A percentile compares a stretch with the other conserved stretches of the same genome.
phyloP scores from a whole-genome alignment of 2,329 filamentous ascomycete species.

The Elsinoe necatrix region DNA sequence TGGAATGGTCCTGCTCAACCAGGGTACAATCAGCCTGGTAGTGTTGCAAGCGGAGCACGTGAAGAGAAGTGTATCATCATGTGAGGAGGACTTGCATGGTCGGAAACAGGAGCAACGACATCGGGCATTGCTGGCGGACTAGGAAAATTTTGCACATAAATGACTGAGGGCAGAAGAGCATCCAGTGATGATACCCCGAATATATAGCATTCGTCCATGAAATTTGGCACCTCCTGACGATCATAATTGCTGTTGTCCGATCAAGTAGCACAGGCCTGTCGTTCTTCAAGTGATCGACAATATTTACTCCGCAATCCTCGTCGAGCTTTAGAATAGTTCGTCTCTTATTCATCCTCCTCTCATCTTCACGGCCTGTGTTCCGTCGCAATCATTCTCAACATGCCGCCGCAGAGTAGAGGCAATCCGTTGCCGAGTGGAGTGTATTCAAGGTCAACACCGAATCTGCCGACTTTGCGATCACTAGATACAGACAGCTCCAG shows the following conservation, averaged over 20 bases:
- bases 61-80: constrained; percentile 11
- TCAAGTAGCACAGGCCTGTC: background rate
- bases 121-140: background rate
- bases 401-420: constrained; percentile 40
- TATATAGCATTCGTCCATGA: constrained; percentile 1
- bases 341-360: background rate
- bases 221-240: background rate
- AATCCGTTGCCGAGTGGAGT: constrained; percentile 31
- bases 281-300: background rate
- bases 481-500: constrained; percentile 22
- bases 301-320: background rate
- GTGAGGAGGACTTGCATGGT: background rate
- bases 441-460: constrained; percentile 41
- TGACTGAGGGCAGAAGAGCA: background rate
- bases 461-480: constrained; percentile 36
- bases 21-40: background rate
- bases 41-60: background rate
- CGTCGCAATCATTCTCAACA: constrained; percentile 17
- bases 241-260: background rate
- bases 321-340: background rate
- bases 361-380: background rate
- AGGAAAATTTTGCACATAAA: background rate
- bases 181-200: constrained; percentile 9
- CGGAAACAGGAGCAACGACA: background rate
- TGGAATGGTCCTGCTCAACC: constrained; percentile 2